Base-by-base conservation (phyloP, 768 basidiomycete genomes). In the Amanita jacksonii region DNA sequence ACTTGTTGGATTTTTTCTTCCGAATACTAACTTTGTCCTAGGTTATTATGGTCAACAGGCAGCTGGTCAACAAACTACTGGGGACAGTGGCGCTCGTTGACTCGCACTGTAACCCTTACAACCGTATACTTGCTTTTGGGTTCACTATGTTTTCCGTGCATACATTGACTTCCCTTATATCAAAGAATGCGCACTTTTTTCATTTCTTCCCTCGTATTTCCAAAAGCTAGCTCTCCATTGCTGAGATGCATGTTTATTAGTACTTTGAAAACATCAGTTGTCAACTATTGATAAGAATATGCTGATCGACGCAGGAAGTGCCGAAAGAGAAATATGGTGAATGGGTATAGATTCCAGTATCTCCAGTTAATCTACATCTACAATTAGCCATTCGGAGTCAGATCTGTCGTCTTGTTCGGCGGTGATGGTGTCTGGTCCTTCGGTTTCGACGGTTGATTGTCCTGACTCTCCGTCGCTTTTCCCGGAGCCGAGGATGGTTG, bases 321-420 rank as follows among this genome's bases (percentile, higher is more conserved):
- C 24, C 12, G 4, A 30, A 13, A 36, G 22, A 49, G 47, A 49
- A 48, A 53, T n/a, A n/a, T n/a, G n/a, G n/a, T n/a, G 51, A 42
- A 56, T 51, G 57, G 64, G 63, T 66, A 69, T 67, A 61, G 44
- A 52, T 46, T 49, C 52, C 41, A 45, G 38, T 40, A 40, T 22
- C 49, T 31, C 48, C 23, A 28, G 15, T 30, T 38, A 16, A 18
- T 47, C 31, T 12, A 18, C n/a, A 48, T 76, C 71, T 23, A 89
- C 70, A 20, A 89, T 81, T 56, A 90, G 56, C 86, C 88, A 90
- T 89, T 91, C 87, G 84, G 87, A 60, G 78, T 89, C 85, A 77
- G 76, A 79, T 79, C 80, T 79, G 74, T 65, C 61, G 62, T 69
- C 74, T 74, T 79, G 73, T 66, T 69, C 61, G 69, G 65, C 60